Percentiles rank a stretch among this genome's conserved stretches.
These are phyloP conservation scores for Raffaelea arxii DNA, from an alignment of 2,329 filamentous ascomycete species.

Conservation along the genomic window DNA sequence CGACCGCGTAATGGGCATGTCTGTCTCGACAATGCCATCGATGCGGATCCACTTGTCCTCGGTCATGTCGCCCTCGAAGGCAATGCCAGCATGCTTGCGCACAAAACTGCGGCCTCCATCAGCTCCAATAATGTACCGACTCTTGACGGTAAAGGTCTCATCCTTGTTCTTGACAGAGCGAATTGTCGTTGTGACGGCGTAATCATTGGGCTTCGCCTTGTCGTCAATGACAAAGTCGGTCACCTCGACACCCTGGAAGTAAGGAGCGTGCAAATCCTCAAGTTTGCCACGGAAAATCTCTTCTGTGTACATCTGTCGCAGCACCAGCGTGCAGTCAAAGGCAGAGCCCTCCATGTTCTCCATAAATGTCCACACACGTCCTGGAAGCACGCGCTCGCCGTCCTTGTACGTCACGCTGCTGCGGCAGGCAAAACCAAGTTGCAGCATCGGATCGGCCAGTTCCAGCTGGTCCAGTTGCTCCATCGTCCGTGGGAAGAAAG, in stretches of 20 bases:
- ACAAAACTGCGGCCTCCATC: slow-evolving; percentile 42
- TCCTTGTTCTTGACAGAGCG: slow-evolving; percentile 72
- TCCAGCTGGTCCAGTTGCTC: slow-evolving; percentile 44
- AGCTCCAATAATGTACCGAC: slow-evolving; percentile 38
- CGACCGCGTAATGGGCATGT: slow-evolving; percentile 35
- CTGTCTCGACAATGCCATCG: slow-evolving; percentile 37
- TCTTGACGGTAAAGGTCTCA: slow-evolving; percentile 59
- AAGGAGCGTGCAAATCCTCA: slow-evolving; percentile 23
- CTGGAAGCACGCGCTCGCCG: slow-evolving; percentile 31
- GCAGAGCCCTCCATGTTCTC: slow-evolving; percentile 40
- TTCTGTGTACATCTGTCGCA: slow-evolving; percentile 46
- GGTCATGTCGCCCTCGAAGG: slow-evolving; percentile 37
- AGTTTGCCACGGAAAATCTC: slow-evolving; percentile 36
- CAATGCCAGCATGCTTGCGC: slow-evolving; percentile 31
- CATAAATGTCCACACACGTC: slow-evolving; percentile 42
- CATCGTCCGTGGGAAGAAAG: slow-evolving; percentile 38
- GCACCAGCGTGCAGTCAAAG: slow-evolving; percentile 42
- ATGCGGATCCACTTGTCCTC: slow-evolving; percentile 45
- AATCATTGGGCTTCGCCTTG: slow-evolving; percentile 81
- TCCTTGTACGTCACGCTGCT: slow-evolving; percentile 38
- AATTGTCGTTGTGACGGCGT: slow-evolving; percentile 78
- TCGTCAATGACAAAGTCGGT: slow-evolving; percentile 24
- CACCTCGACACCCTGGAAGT: slow-evolving; percentile 26
- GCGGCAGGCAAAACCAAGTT: slow-evolving; percentile 42
- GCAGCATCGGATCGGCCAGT: slow-evolving; percentile 37